phyloP scores from a whole-genome alignment of 1,139 yeast genomes.

The Geotrichum bryndzae region DNA sequence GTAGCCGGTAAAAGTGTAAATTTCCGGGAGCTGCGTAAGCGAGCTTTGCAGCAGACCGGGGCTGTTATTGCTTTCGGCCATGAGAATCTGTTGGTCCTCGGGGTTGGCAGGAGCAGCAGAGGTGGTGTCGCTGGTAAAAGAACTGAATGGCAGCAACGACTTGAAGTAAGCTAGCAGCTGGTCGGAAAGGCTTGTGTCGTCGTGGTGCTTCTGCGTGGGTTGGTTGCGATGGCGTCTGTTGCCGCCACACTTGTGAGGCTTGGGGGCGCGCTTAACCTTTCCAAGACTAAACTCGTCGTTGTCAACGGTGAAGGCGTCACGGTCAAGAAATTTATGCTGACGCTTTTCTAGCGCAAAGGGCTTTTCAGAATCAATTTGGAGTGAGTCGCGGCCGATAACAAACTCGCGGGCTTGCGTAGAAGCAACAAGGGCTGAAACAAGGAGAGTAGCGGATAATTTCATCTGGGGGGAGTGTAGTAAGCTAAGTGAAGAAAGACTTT shows the following conservation, averaged over 20 bases:
- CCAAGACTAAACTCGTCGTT: background rate
- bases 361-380: background rate
- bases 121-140: background rate
- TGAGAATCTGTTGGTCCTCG: background rate
- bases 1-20: constrained; percentile 33
- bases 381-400: background rate
- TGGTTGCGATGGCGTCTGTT: background rate
- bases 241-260: background rate
- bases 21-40: constrained; percentile 31
- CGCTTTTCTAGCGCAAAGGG: background rate
- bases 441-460: constrained; percentile 1
- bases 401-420: constrained; percentile 4
- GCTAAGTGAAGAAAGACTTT: no score
- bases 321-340: background rate
- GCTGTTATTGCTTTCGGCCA: constrained; percentile 19
- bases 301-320: constrained; percentile 2
- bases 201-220: background rate
- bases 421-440: background rate
- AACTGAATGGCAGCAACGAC: background rate
- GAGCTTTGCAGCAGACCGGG: constrained; percentile 33
- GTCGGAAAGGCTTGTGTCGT: background rate
- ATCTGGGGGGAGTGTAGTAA: background rate
- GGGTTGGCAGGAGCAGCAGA: background rate
- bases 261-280: constrained; percentile 2
- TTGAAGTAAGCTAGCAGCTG: background rate